Conservation (phyloP, 2,329 filamentous ascomycete species). For the Arthrobotrys entomopaga region DNA sequence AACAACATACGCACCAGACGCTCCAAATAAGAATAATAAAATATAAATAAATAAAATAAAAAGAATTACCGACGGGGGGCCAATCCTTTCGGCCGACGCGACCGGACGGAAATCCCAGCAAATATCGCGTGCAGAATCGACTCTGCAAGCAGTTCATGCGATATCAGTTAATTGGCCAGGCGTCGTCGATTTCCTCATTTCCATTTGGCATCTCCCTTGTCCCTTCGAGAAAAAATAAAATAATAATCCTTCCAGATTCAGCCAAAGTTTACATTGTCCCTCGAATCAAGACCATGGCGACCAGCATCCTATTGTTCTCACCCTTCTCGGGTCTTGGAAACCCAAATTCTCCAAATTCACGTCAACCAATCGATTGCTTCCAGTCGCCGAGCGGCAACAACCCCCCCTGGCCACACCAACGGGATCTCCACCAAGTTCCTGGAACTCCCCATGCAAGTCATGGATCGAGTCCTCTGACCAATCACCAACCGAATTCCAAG, state of each 20-base stretch:
- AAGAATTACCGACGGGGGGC: background rate
- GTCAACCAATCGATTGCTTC: constrained; percentile 40
- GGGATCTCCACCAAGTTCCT: constrained; percentile 51
- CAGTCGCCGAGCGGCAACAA: constrained; percentile 40
- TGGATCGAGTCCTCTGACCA: constrained; percentile 15
- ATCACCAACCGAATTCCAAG: constrained; percentile 31
- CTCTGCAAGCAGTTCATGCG: no score
- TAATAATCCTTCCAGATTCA: constrained; percentile 11
- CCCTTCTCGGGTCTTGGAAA: constrained; percentile 11
- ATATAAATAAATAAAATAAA: no score
- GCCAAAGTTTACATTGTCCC: constrained; percentile 21
- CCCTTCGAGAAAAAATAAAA: background rate
- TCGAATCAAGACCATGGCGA: constrained; percentile 3
- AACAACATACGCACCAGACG: no score
- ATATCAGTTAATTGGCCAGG: constrained; percentile 12
- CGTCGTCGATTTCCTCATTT: constrained; percentile 7
- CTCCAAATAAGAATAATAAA: no score
- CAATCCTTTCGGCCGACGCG: constrained; percentile 2
- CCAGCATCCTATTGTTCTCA: constrained; percentile 11
- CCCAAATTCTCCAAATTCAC: background rate
- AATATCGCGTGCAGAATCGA: constrained; percentile 24
- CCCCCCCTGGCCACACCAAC: constrained; percentile 23
- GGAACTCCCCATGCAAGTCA: constrained; percentile 39
- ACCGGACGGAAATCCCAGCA: background rate
- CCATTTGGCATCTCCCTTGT: constrained; percentile 21